These are phyloP conservation scores for Colletotrichum sp. DNA, from an alignment of 2,329 filamentous ascomycete genomes.

Conservation along the genomic window DNA sequence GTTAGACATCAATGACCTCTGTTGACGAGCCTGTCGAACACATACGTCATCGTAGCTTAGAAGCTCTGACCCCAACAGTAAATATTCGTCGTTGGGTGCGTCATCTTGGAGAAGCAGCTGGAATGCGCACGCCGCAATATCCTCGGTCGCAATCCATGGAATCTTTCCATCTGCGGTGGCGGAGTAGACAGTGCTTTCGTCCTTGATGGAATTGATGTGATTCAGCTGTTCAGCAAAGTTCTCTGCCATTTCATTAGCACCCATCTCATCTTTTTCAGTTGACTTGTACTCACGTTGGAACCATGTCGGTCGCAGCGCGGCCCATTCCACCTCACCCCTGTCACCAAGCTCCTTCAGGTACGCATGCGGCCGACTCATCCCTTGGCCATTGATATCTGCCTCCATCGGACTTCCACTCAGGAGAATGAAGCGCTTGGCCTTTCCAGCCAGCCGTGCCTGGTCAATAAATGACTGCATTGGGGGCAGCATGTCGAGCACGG, in stretches of 20 bases:
- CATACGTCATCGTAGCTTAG: conserved; percentile 38
- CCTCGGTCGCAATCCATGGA: conserved; percentile 50
- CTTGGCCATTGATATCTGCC: conserved; percentile 37
- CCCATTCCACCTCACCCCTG: conserved; percentile 41
- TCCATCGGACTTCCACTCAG: conserved; percentile 37
- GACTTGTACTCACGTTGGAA: conserved; percentile 44
- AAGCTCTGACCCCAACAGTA: conserved; percentile 40
- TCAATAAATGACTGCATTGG: conserved; percentile 47
- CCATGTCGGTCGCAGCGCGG: conserved; percentile 50
- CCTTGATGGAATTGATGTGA: conserved; percentile 34
- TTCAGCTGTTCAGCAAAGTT: conserved; percentile 41
- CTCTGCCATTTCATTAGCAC: conserved; percentile 33
- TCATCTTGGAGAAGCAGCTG: conserved; percentile 40
- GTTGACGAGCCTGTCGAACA: not conserved
- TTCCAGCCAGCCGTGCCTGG: conserved; percentile 36
- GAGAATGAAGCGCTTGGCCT: conserved; percentile 47
- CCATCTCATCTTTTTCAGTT: not conserved
- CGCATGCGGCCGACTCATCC: conserved; percentile 39
- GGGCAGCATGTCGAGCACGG: conserved; percentile 32
- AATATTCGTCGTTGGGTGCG: conserved; percentile 44
- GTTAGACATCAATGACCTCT: not conserved
- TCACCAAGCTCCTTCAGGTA: conserved; percentile 41
- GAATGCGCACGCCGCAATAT: conserved; percentile 51
- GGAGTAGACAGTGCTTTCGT: conserved; percentile 45
- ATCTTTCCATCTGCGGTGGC: conserved; percentile 47